A percentile compares a stretch with the other conserved stretches of the same genome.
Evolutionary conservation across 75 land plant species (phyloP).

Genomic region (Sequoia sempervirens): DNA sequence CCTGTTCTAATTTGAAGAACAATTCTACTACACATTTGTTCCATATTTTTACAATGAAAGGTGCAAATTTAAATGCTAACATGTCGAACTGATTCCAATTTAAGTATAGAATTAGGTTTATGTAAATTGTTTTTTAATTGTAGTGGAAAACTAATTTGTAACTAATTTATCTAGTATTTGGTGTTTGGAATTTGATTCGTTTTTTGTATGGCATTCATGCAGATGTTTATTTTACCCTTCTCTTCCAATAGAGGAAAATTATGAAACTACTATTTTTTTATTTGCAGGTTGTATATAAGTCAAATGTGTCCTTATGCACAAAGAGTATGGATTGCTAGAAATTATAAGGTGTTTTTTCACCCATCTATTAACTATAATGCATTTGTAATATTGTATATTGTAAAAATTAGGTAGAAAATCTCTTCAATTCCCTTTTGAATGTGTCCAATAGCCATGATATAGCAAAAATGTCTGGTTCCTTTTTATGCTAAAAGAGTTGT

Average conservation of each 20-base stretch:
- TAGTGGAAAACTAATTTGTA: not conserved
- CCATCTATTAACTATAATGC: not conserved
- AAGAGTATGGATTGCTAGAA: conserved; percentile 22
- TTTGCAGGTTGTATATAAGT: conserved; percentile 17
- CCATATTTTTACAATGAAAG: too few relatives aligned
- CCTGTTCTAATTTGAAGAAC: too few relatives aligned
- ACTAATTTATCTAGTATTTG: not conserved
- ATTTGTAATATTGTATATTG: not conserved
- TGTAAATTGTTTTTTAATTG: too few relatives aligned
- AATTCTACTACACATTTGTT: too few relatives aligned
- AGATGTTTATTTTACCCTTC: not conserved
- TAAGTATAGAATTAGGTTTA: not conserved
- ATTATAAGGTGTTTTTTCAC: conserved; percentile 18
- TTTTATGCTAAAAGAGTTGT: not conserved
- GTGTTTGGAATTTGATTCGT: not conserved
- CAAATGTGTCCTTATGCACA: conserved; percentile 23
- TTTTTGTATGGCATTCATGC: not conserved
- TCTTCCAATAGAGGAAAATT: not conserved
- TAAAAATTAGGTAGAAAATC: not conserved
- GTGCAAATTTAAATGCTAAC: too few relatives aligned
- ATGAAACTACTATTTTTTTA: not conserved
- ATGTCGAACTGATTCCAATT: not conserved
- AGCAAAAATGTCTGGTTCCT: not conserved
- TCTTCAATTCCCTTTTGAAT: not conserved
- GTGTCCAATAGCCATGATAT: not conserved